phyloP scores from a whole-genome alignment of 2,329 filamentous ascomycete species.

The Botrytis medusae region DNA sequence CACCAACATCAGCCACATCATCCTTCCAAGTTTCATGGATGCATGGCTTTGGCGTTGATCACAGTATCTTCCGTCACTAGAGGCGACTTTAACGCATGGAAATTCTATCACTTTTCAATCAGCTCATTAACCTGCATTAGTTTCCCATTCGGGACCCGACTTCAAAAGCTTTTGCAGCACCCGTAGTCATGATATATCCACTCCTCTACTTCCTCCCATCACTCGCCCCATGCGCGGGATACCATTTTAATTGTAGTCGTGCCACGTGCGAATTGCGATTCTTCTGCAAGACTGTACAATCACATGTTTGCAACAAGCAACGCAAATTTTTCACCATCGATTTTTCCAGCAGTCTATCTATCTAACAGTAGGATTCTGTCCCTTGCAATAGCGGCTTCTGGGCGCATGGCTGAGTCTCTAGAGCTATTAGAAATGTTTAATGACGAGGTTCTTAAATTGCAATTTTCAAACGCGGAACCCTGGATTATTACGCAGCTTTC shows the following conservation, averaged over 20 bases:
- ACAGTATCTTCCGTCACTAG: background rate
- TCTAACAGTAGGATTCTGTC: rapidly evolving
- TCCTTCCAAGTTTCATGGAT: background rate
- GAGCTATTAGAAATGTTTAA: background rate
- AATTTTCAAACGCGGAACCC: background rate
- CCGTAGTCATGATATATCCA: background rate
- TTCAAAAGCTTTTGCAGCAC: no score
- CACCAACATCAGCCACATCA: background rate
- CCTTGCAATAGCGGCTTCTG: background rate
- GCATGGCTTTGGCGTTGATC: background rate
- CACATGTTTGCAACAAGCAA: background rate
- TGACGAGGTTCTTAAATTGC: background rate
- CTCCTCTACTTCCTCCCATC: background rate
- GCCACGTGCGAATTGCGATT: background rate
- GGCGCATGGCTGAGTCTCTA: background rate
- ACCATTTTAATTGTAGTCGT: background rate
- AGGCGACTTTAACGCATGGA: background rate
- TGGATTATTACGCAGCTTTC: background rate
- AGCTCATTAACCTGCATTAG: no score
- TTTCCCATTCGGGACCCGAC: background rate
- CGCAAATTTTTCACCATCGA: background rate
- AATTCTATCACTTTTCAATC: background rate
- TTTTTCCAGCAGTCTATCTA: no score
- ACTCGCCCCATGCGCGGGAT: background rate
- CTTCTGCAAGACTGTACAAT: background rate